Base-by-base conservation (phyloP, 768 basidiomycete species). In the Auriculariales sp. region DNA sequence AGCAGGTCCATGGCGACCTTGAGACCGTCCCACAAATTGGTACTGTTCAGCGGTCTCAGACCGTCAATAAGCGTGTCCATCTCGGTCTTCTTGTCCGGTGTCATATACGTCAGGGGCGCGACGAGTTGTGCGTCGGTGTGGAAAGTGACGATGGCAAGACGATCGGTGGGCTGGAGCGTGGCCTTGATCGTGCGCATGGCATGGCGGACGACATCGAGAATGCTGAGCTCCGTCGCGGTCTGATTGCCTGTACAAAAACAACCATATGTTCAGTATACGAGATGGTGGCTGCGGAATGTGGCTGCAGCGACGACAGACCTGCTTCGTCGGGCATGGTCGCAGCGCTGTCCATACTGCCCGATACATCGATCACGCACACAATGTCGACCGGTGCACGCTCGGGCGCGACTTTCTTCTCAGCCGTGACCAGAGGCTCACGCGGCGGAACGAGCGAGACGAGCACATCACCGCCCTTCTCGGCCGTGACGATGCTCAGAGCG, bases 21-120 rank as follows among this genome's bases (percentile, higher is more conserved):
- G 7, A 55, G 35, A 3, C 54, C 54, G 28, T 53, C 54, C 54
- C 54, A 55, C 6, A 55, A 49, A 39, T 55, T 55, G 5, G 54
- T 55, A 14, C 33, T 36, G 17, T 34, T 35, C 32, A 33, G 24
- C 3, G 52, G 52, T 1, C 36, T 32, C 14, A 55, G 44, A 7
- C 28, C 9, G 29, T 50, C 44, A 14, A 53, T 46, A 15, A 36
- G 35, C 24, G 47, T 44, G 17, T 50, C 31, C 28, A 51, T 49
- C 15, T 32, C 19, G 4, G 31, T n/a, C 46, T 52, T 53, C 14
- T 52, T 52, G 33, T 33, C n/a, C 11, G 31, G 24, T 29, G 46
- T 30, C 36, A 47, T 53, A 46, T 32, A 28, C 9, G 53, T 55
- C 14, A 55, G 33, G 27, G 22, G n/a, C 10, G 50, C 31, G 12